Evolutionary conservation across 1,284 basidiomycete genomes (phyloP).

Genomic region (Ustilago sp.): DNA sequence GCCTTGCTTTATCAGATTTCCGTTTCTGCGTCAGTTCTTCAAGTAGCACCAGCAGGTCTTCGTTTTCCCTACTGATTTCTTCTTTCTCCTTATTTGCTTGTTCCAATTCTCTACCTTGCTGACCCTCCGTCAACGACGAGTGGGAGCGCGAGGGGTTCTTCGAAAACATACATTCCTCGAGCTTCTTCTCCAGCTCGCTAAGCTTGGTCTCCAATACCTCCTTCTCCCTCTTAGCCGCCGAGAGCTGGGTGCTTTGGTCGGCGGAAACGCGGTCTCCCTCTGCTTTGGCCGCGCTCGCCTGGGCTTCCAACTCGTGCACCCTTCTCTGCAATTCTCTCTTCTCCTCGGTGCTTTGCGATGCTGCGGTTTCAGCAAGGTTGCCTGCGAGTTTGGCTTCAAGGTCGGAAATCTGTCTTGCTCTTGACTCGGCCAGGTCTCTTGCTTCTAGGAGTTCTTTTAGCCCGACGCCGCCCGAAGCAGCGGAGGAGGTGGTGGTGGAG

Average conservation of each 20-base stretch:
- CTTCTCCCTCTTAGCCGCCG: no score
- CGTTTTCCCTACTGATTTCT: conserved; percentile 92
- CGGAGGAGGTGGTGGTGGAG: not conserved
- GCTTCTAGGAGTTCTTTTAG: conserved; percentile 39
- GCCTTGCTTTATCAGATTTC: conserved; percentile 80
- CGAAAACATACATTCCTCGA: conserved; percentile 75
- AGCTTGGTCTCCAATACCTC: no score
- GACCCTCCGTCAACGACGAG: not conserved
- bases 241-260: no score
- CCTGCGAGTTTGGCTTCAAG: conserved; percentile 19
- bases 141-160: conserved; percentile 18
- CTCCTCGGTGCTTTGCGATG: conserved; percentile 20
- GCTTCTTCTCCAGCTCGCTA: conserved; percentile 70
- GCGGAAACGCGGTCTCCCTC: no score
- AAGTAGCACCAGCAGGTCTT: conserved; percentile 89
- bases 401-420: conserved; percentile 20
- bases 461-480: not conserved
- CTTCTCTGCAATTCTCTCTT: conserved; percentile 29
- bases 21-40: conserved; percentile 91
- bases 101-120: conserved; percentile 13
- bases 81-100: conserved; percentile 60
- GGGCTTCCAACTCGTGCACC: conserved; percentile 37
- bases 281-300: not conserved
- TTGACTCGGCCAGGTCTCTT: conserved; percentile 11
- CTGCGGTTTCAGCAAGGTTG: not conserved